Percentiles rank a stretch among this genome's conserved stretches.
These are phyloP conservation scores for Podila epigama DNA, from an alignment of 192 early-diverging fungal species.

Conservation along the genomic window DNA sequence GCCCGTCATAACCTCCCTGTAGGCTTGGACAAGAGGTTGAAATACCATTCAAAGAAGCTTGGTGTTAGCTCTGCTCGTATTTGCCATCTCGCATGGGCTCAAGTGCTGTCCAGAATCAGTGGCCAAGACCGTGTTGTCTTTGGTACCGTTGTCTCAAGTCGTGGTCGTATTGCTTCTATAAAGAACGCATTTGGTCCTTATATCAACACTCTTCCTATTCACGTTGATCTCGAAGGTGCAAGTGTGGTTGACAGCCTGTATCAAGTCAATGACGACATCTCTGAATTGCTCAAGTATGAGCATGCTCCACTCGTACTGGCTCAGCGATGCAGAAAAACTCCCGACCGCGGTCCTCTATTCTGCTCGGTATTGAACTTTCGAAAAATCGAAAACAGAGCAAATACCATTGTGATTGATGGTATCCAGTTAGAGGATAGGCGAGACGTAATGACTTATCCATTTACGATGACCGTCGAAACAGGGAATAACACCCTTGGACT, in stretches of 20 bases:
- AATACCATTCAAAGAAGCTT: background rate
- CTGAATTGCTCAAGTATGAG: slow-evolving; percentile 1
- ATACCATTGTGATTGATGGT: background rate
- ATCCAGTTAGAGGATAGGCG: background rate
- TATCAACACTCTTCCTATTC: slow-evolving; percentile 21
- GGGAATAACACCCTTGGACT: background rate
- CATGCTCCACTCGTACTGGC: slow-evolving; percentile 4
- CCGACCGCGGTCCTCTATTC: background rate
- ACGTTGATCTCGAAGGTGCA: background rate
- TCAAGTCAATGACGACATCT: background rate
- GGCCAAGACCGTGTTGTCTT: background rate
- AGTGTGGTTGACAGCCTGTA: background rate
- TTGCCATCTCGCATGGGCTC: slow-evolving; percentile 10
- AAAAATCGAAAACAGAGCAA: background rate
- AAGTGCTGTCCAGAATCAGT: background rate
- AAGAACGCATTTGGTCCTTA: background rate
- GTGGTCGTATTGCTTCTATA: background rate
- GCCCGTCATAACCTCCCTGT: background rate
- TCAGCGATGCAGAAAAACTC: slow-evolving; percentile 5
- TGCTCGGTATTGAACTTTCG: slow-evolving; percentile 2
- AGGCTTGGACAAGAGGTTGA: background rate
- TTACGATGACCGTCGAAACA: background rate
- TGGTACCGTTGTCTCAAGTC: slow-evolving; percentile 7
- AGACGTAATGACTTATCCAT: slow-evolving; percentile 5
- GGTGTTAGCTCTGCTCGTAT: background rate